These are phyloP conservation scores for Leptographium wingfieldii DNA, from an alignment of 2,329 filamentous ascomycete species.

Conservation along the genomic window DNA sequence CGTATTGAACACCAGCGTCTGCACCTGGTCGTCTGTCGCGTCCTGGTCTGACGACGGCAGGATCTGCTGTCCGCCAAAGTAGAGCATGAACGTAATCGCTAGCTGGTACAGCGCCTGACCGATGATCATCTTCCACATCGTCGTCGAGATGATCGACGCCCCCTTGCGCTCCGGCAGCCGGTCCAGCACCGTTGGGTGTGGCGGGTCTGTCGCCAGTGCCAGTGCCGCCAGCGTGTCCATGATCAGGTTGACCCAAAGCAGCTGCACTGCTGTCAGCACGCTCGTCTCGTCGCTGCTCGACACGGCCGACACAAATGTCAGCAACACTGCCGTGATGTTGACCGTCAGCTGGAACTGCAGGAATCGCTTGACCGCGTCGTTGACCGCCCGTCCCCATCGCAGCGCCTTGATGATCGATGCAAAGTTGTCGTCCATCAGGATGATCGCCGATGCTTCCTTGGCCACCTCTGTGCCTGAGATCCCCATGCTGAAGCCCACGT, in stretches of 20 bases:
- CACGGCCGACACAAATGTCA: conserved; percentile 82
- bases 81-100: conserved; percentile 64
- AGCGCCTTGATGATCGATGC: conserved; percentile 74
- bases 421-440: conserved; percentile 82
- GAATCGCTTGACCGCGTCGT: conserved; percentile 67
- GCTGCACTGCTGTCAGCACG: conserved; percentile 77
- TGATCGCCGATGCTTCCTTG: conserved; percentile 75
- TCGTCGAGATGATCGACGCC: conserved; percentile 59
- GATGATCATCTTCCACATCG: conserved; percentile 99
- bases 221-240: conserved; percentile 93
- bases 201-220: conserved; percentile 82
- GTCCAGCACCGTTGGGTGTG: conserved; percentile 65
- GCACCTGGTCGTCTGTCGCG: conserved; percentile 35
- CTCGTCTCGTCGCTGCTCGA: conserved; percentile 55
- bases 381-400: conserved; percentile 68
- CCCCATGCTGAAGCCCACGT: conserved; percentile 79
- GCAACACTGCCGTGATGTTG: conserved; percentile 78
- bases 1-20: conserved; percentile 88
- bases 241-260: conserved; percentile 93
- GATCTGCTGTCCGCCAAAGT: conserved; percentile 35
- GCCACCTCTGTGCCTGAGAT: conserved; percentile 74
- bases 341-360: conserved; percentile 71
- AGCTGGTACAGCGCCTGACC: conserved; percentile 88
- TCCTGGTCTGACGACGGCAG: conserved; percentile 28
- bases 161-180: conserved; percentile 54